Evolutionary conservation across 345 rosid species (phyloP).

Genomic region (Salix caprea): DNA sequence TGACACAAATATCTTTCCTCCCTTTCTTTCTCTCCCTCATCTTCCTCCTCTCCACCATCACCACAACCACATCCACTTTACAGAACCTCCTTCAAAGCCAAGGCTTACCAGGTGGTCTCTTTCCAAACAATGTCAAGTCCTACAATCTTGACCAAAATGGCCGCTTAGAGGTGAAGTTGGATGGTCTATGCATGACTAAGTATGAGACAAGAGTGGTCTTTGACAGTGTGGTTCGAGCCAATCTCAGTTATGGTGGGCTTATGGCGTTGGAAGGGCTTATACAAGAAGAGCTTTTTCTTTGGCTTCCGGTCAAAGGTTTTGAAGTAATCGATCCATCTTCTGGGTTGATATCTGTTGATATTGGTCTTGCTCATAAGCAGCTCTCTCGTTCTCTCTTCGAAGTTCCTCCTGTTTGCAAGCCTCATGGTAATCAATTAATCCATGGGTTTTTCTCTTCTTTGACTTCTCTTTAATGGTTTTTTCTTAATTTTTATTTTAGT

Average conservation of each 20-base stretch:
- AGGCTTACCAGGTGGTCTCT: constrained; percentile 81
- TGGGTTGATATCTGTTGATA: constrained; percentile 75
- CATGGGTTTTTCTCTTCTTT: neutral
- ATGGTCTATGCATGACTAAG: constrained; percentile 67
- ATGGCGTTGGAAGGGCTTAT: constrained; percentile 67
- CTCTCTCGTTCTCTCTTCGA: constrained; percentile 82
- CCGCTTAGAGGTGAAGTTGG: constrained; percentile 56
- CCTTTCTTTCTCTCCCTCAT: constrained; percentile 21
- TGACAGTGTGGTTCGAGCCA: constrained; percentile 65
- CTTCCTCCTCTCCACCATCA: constrained; percentile 11
- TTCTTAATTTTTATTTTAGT: too few relatives aligned
- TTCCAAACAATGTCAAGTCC: constrained; percentile 60
- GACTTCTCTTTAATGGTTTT: neutral
- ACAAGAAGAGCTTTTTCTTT: constrained; percentile 80
- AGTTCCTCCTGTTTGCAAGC: constrained; percentile 79
- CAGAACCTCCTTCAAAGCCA: constrained; percentile 59
- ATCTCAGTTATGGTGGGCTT: constrained; percentile 80
- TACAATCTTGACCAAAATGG: constrained; percentile 48
- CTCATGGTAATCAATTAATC: constrained; percentile 32
- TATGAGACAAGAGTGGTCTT: constrained; percentile 68
- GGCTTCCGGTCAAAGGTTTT: constrained; percentile 83
- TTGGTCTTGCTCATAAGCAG: constrained; percentile 76
- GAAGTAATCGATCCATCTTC: constrained; percentile 70
- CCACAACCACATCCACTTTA: constrained; percentile 34
- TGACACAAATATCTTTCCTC: constrained; percentile 23